phyloP scores from a whole-genome alignment of 2,329 filamentous ascomycete genomes.

The Aspergillus sp. region DNA sequence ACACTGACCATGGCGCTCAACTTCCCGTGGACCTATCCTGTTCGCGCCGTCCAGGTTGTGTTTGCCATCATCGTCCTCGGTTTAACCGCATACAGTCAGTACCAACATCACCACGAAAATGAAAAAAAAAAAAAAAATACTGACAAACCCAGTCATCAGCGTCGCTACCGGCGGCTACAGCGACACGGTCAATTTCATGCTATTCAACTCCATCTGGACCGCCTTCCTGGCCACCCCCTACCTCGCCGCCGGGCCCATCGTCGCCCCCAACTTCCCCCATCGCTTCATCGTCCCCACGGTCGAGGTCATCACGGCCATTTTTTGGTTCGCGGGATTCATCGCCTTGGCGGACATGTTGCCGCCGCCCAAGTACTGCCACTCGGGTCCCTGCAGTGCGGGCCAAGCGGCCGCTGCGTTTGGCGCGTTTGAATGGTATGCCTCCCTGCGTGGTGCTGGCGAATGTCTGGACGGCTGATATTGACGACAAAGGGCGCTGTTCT shows the following conservation, averaged over 20 bases:
- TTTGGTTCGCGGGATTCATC: constrained; percentile 87
- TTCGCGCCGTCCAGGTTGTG: constrained; percentile 66
- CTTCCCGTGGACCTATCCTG: constrained; percentile 42
- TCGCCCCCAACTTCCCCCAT: constrained; percentile 61
- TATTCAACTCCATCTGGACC: constrained; percentile 78
- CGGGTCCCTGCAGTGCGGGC: constrained; percentile 56
- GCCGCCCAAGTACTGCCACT: constrained; percentile 54
- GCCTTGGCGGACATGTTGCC: constrained; percentile 68
- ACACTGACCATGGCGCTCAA: constrained; percentile 9
- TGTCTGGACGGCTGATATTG: not conserved
- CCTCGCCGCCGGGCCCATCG: constrained; percentile 65
- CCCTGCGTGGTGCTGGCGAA: not conserved
- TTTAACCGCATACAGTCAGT: constrained; percentile 69
- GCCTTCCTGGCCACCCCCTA: constrained; percentile 67
- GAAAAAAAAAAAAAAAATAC: not conserved
- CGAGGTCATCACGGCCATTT: constrained; percentile 73
- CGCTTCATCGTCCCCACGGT: constrained; percentile 64
- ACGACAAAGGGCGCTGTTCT: constrained; percentile 42
- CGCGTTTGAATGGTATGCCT: constrained; percentile 47
- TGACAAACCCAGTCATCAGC: constrained; percentile 51
- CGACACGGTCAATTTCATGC: constrained; percentile 68
- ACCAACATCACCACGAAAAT: not conserved
- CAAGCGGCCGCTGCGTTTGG: constrained; percentile 54
- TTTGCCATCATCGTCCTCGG: constrained; percentile 74
- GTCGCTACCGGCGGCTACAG: constrained; percentile 42